phyloP scores from a whole-genome alignment of 257 asterid genomes.

The Asclepias syriaca region DNA sequence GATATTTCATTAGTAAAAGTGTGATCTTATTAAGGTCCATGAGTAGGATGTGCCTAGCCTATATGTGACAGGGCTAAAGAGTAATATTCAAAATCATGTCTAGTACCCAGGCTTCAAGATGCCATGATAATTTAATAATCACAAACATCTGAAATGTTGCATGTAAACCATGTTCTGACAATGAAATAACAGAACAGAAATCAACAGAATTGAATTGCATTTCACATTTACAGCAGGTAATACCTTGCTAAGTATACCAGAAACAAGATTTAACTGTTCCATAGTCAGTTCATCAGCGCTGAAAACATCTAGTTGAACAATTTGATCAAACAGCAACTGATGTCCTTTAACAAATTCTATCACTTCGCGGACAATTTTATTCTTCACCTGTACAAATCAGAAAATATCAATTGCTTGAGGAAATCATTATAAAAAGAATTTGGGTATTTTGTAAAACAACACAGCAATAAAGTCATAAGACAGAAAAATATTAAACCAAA shows the following conservation, averaged over 20 bases:
- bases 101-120: not conserved
- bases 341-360: conserved; percentile 71
- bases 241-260: conserved; percentile 90
- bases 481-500: not conserved
- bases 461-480: not conserved
- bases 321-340: conserved; percentile 80
- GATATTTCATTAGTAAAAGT: not conserved
- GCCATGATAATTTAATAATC: not conserved
- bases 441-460: not conserved
- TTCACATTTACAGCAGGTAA: conserved; percentile 9
- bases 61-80: not conserved
- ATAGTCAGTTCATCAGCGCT: conserved; percentile 63
- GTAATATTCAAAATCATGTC: not conserved
- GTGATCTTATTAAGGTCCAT: not conserved
- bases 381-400: conserved; percentile 59
- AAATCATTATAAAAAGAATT: not conserved
- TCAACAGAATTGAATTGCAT: conserved; percentile 3
- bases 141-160: not conserved
- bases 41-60: not conserved
- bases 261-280: conserved; percentile 77
- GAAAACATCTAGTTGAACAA: conserved; percentile 70
- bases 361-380: conserved; percentile 85
- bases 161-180: not conserved
- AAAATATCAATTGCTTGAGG: conserved; percentile 2
- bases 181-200: not conserved